These are phyloP conservation scores for Fusarium dimerum DNA, from an alignment of 2,329 filamentous ascomycete genomes.

Conservation along the genomic window DNA sequence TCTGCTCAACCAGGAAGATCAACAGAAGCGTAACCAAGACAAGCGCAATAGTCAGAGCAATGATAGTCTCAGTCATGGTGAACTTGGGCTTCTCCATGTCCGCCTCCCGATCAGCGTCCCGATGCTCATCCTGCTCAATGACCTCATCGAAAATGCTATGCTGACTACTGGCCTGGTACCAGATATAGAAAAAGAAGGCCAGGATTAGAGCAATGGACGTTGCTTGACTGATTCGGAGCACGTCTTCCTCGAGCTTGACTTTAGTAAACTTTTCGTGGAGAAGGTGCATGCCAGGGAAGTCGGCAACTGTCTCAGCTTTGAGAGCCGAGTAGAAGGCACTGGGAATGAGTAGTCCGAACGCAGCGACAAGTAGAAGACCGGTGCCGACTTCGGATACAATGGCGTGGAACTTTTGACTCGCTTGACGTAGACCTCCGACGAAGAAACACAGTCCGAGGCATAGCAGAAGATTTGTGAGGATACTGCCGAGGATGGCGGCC, in stretches of 20 bases:
- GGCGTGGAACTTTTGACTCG: constrained; percentile 63
- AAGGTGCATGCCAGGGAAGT: constrained; percentile 20
- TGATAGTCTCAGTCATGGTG: constrained; percentile 63
- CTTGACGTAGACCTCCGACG: constrained; percentile 60
- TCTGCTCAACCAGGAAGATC: constrained; percentile 66
- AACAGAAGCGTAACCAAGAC: constrained; percentile 65
- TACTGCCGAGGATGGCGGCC: constrained; percentile 69
- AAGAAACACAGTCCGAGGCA: constrained; percentile 70
- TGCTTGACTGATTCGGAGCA: constrained; percentile 61
- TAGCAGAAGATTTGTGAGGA: constrained; percentile 67
- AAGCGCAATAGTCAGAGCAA: constrained; percentile 59
- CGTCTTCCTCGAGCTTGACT: constrained; percentile 44
- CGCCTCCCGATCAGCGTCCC: constrained; percentile 57
- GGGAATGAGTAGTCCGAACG: constrained; percentile 37
- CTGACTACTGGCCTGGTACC: constrained; percentile 65
- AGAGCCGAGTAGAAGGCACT: constrained; percentile 40
- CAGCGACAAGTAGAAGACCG: constrained; percentile 63
- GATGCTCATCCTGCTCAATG: constrained; percentile 48
- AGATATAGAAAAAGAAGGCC: constrained; percentile 58
- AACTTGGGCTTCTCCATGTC: constrained; percentile 63
- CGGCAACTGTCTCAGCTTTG: constrained; percentile 28
- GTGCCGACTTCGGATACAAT: constrained; percentile 69
- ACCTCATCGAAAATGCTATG: constrained; percentile 64
- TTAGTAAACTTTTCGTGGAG: constrained; percentile 33
- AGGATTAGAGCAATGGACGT: constrained; percentile 63